phyloP scores from a whole-genome alignment of 2,329 filamentous ascomycete genomes.

The Aureobasidium sp. region DNA sequence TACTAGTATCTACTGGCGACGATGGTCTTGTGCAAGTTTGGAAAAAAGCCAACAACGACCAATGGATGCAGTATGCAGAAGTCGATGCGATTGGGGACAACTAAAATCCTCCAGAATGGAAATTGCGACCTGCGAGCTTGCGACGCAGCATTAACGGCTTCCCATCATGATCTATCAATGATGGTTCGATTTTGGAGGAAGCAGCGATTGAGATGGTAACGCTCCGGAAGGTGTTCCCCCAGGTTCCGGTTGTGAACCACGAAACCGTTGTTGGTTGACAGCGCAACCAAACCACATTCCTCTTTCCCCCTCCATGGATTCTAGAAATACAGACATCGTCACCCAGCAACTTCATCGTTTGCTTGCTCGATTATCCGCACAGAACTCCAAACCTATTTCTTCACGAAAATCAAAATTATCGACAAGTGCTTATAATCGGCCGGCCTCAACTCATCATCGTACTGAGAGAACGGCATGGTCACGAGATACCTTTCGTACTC shows the following conservation, averaged over 20 bases:
- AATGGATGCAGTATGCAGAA: conserved; percentile 55
- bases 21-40: conserved; percentile 67
- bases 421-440: background rate
- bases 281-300: conserved; percentile 19
- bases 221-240: background rate
- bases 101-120: conserved; percentile 7
- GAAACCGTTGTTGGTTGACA: conserved; percentile 16
- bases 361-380: background rate
- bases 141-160: conserved; percentile 2
- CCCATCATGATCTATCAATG: background rate
- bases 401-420: background rate
- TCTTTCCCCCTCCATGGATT: conserved; percentile 7
- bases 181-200: background rate
- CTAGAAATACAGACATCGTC: conserved; percentile 10
- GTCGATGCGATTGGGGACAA: conserved; percentile 40
- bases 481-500: background rate
- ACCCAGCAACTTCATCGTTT: conserved; percentile 15
- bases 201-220: conserved; percentile 8
- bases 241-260: background rate
- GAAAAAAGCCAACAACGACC: conserved; percentile 54
- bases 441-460: background rate
- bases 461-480: background rate
- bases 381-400: background rate
- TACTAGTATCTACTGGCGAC: conserved; percentile 80
- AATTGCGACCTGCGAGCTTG: conserved; percentile 5